These are phyloP conservation scores for Chaetomiaceae sp. DNA, from an alignment of 2,329 filamentous ascomycete species.

Conservation along the genomic window DNA sequence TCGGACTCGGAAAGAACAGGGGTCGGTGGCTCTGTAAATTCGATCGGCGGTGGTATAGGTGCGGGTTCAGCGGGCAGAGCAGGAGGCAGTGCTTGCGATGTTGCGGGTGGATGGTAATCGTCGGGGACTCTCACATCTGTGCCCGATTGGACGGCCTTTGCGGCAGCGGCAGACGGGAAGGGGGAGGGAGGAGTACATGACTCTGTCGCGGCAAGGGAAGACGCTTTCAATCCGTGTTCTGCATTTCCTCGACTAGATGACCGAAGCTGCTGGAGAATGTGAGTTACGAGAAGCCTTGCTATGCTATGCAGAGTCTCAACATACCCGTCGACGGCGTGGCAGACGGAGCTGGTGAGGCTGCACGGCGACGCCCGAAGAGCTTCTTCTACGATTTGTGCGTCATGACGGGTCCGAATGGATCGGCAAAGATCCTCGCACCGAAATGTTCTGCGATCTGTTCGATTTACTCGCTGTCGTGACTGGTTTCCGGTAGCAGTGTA, in stretches of 20 bases:
- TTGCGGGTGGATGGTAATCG: background rate
- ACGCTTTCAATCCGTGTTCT: conserved; percentile 8
- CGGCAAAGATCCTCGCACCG: background rate
- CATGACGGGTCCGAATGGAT: background rate
- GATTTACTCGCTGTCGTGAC: background rate
- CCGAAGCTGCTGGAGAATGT: conserved; percentile 9
- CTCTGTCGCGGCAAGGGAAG: conserved; percentile 7
- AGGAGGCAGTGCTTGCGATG: background rate
- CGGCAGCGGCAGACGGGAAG: conserved; percentile 4
- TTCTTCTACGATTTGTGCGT: background rate
- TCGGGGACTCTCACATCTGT: background rate
- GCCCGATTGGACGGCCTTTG: background rate
- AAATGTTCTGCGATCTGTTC: background rate
- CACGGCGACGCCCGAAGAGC: conserved; percentile 3
- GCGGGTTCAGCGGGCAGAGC: background rate
- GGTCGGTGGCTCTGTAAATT: conserved; percentile 3
- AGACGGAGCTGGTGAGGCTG: conserved; percentile 11
- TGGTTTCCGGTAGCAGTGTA: background rate
- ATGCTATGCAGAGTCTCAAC: conserved; percentile 8
- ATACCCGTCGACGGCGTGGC: conserved; percentile 17
- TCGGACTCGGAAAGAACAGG: conserved; percentile 9
- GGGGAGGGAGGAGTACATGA: conserved; percentile 4
- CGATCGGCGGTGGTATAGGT: no score
- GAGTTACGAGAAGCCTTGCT: conserved; percentile 7
- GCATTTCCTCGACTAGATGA: conserved; percentile 6